Base-by-base conservation (phyloP, 1,139 yeast species). In the Zhuliangozyma parablackwelliae region DNA sequence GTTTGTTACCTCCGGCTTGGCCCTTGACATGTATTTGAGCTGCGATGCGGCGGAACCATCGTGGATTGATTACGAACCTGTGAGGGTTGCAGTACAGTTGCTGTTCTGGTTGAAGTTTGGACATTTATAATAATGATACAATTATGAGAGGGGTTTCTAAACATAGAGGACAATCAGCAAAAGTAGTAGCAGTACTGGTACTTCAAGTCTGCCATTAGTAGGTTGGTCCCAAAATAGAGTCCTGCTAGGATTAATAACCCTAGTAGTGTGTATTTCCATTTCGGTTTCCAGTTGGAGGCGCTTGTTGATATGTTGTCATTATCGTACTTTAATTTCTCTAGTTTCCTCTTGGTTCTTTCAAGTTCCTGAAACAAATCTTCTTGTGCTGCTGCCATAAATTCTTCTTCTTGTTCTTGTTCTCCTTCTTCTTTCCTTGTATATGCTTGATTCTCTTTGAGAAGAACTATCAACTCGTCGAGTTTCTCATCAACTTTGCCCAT, bases 1-100 rank as follows among this genome's bases (percentile, higher is more conserved):
- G 10, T 92, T 92, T 68, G 97, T 98, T 11, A 96, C 95, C 4
- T 92, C 92, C 59, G 84, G 95, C 40, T 82, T 95, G 8, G 97
- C 97, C 7, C 84, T 92, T 45, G 97, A 92, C 58, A 63, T 87
- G 51, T 92, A 92, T 55, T 74, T 92, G 81, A 76, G 90, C 53
- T 80, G 88, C 50, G 98, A 92, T 50, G 76, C 85, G 51, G 82
- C 84, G 7, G 78, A 78, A 39, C 97, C 97, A 29, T 97, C 97
- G 21, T 57, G 71, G 35, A 82, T 86, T 53, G 98, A 92, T 63
- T 94, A 90, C 60, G 95, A n/a, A n/a, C n/a, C n/a, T n/a, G n/a
- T n/a, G n/a, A n/a, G n/a, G n/a, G n/a, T n/a, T n/a, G n/a, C n/a
- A n/a, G n/a, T n/a, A n/a, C n/a, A 90, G 57, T 87, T 84, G 46